Percentiles rank a stretch among this genome's conserved stretches.
These are phyloP conservation scores for Eucalyptus victrix DNA, from an alignment of 345 rosid genomes.

Conservation along the genomic window DNA sequence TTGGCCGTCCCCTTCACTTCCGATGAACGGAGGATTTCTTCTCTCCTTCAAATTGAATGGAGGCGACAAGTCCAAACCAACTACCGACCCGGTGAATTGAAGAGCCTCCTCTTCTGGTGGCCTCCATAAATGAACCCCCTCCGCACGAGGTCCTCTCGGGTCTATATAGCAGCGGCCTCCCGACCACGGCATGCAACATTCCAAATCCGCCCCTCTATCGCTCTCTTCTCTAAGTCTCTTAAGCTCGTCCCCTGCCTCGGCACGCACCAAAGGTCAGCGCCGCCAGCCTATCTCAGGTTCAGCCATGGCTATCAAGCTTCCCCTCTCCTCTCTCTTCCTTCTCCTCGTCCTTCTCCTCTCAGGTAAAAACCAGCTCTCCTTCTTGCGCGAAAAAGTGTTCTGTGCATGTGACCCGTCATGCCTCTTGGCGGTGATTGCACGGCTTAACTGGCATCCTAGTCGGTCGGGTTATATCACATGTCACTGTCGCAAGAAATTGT, in stretches of 20 bases:
- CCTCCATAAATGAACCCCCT: not conserved
- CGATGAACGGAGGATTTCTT: not conserved
- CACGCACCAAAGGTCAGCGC: not conserved
- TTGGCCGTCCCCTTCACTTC: not conserved
- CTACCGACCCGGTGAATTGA: not conserved
- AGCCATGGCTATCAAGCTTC: not conserved
- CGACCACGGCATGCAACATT: not conserved
- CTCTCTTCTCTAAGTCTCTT: not conserved
- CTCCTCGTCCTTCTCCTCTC: not conserved
- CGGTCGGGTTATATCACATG: fast-evolving
- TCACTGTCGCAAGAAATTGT: fast-evolving
- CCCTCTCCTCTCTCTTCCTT: not conserved
- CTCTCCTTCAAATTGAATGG: not conserved
- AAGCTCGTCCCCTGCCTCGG: not conserved
- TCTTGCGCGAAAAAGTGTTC: not conserved
- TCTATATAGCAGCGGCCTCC: not conserved
- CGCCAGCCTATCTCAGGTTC: not conserved
- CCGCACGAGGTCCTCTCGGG: not conserved
- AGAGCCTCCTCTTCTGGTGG: not conserved
- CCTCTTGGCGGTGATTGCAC: not conserved
- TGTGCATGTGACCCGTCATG: not conserved
- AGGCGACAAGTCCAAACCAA: not conserved
- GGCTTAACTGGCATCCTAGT: fast-evolving
- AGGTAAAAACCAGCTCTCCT: not conserved
- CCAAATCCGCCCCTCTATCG: not conserved